These are phyloP conservation scores for Metschnikowia amazonensis DNA, from an alignment of 805 yeast species.

Conservation along the genomic window DNA sequence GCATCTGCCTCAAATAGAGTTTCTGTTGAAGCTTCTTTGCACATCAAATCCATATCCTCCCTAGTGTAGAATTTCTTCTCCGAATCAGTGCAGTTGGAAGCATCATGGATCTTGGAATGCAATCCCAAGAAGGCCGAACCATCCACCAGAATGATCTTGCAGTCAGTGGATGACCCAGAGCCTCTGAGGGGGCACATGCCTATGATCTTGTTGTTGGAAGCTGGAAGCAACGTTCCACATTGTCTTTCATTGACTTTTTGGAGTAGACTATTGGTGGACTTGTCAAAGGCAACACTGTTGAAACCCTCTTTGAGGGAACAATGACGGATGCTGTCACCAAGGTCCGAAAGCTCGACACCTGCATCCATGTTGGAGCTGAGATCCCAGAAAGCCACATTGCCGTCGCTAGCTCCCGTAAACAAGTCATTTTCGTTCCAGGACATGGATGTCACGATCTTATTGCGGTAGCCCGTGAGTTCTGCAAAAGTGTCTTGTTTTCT, in stretches of 20 bases:
- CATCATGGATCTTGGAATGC: constrained; percentile 42
- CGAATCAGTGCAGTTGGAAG: constrained; percentile 9
- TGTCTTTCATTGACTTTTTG: constrained; percentile 40
- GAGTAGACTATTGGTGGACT: constrained; percentile 29
- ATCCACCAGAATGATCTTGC: constrained; percentile 50
- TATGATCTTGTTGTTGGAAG: constrained; percentile 49
- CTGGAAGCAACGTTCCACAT: constrained; percentile 63
- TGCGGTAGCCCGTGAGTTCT: constrained; percentile 52
- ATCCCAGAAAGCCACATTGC: constrained; percentile 68
- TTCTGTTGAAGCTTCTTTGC: constrained; percentile 8
- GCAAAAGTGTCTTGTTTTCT: constrained; percentile 56
- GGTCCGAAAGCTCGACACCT: constrained; percentile 11
- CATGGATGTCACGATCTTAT: constrained; percentile 46
- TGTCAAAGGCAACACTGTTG: constrained; percentile 36
- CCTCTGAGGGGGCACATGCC: constrained; percentile 37
- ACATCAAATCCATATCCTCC: constrained; percentile 18
- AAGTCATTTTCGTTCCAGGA: constrained; percentile 58
- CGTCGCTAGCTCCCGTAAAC: constrained; percentile 61
- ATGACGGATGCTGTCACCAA: constrained; percentile 14
- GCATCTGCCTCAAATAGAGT: constrained; percentile 12
- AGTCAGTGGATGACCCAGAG: constrained; percentile 20
- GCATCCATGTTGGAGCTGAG: constrained; percentile 28
- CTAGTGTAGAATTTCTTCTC: constrained; percentile 26
- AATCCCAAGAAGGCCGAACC: constrained; percentile 52
- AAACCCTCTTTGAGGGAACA: constrained; percentile 50